Evolutionary conservation across 192 early-diverging fungal species (phyloP), one percentile per base, ranked within the genome.

Genomic region (Linnemannia elongata): DNA sequence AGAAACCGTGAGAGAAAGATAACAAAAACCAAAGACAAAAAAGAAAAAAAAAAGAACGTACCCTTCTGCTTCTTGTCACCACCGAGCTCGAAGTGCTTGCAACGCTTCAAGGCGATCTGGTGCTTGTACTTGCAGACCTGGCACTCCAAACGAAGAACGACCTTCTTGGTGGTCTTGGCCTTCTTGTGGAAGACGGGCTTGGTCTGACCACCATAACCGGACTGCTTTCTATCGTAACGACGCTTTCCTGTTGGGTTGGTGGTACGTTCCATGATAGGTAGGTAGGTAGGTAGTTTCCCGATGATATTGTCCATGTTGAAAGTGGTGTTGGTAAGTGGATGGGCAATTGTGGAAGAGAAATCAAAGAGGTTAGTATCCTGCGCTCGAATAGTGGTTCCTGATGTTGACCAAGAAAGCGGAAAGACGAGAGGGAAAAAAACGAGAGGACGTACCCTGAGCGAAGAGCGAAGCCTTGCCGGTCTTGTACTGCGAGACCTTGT

Each of bases 141-240:
- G 94, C 99, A 99, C 92, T 99, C 98, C 47, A 99, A 93, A 94
- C 97, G 96, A 83, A 99, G 95, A 38, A 98, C 98, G 90, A 99
- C 91, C 96, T 99, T 99, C 95, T 99, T 99, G 92, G 97, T 99
- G 85, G 99, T 99, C 96, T 99, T 99, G 90, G 97, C 99, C 96
- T 99, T 99, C 95, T 99, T 99, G 96, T 99, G 97, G 97, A 99
- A 99, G 88, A 99, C 96, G 89, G 97, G 99, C 96, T 99, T 99
- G 92, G 97, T 99, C 94, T 99, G 99, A 94, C 99, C 99, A 97
- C 99, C 99, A 93, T 95, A 99, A 93, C 99, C 99, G 80, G 94
- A 95, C 92, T 99, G 98, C 95, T 99, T 99, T 89, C 97, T 94
- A 93, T 98, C 97, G 94, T 98, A 96, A 95, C 96, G 96, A 90